Evolutionary conservation across 306 rosid species (phyloP).

Genomic region (Sicyos baderoa): DNA sequence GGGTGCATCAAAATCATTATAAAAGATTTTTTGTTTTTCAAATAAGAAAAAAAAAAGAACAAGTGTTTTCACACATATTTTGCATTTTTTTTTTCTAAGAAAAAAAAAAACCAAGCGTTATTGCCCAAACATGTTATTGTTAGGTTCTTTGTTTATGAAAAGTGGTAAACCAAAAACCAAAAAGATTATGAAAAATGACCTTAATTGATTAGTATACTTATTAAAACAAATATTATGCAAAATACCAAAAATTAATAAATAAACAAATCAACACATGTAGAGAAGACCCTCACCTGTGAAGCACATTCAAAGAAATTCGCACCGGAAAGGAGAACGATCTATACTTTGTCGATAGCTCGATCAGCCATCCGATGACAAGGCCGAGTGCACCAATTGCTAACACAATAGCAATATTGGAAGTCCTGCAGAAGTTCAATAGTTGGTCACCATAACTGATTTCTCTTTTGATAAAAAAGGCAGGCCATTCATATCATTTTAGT

Average conservation of each 20-base stretch:
- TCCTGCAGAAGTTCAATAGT: conserved; percentile 31
- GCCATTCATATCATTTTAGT: background rate
- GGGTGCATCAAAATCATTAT: too few relatives aligned
- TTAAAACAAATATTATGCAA: background rate
- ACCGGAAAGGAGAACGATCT: conserved; percentile 31
- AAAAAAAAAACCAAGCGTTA: too few relatives aligned
- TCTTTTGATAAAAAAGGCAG: conserved; percentile 3
- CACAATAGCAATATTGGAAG: conserved; percentile 40
- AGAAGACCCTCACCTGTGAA: conserved; percentile 29
- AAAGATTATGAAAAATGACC: background rate
- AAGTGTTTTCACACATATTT: too few relatives aligned
- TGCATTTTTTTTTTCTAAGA: too few relatives aligned
- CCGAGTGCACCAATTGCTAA: conserved; percentile 38
- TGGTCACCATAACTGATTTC: background rate
- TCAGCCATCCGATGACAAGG: conserved; percentile 45
- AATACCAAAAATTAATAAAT: background rate
- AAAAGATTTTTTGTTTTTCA: too few relatives aligned
- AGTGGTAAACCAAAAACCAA: background rate
- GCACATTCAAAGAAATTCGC: conserved; percentile 26
- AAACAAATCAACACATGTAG: background rate
- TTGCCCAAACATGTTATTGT: too few relatives aligned
- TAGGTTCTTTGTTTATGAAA: too few relatives aligned
- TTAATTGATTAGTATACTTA: background rate
- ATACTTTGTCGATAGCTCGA: conserved; percentile 35
- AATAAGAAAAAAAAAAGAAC: too few relatives aligned